phyloP scores from a whole-genome alignment of 2,329 filamentous ascomycete genomes.

The Paecilomyces niveus region DNA sequence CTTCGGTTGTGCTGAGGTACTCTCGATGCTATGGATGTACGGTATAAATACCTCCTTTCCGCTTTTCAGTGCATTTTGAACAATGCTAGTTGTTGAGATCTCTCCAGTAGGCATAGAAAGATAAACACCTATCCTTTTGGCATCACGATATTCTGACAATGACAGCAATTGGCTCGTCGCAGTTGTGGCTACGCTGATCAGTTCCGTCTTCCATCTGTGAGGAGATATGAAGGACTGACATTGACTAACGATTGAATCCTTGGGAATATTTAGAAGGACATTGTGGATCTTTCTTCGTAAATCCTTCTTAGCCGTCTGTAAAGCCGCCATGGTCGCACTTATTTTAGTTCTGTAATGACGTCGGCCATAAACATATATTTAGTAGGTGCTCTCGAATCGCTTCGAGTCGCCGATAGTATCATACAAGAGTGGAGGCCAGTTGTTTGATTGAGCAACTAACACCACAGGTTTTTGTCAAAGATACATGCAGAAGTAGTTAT shows the following conservation, averaged over 20 bases:
- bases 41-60: conserved; percentile 90
- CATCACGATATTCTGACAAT: conserved; percentile 67
- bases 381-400: neutral
- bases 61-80: conserved; percentile 66
- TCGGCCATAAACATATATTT: neutral
- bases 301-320: conserved; percentile 67
- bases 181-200: conserved; percentile 48
- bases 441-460: neutral
- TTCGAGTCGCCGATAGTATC: neutral
- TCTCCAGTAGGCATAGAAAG: conserved; percentile 88
- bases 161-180: conserved; percentile 59
- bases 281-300: conserved; percentile 64
- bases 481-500: neutral
- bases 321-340: conserved; percentile 44
- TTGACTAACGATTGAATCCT: conserved; percentile 59
- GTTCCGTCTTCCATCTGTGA: conserved; percentile 6
- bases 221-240: conserved; percentile 48
- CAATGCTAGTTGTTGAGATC: conserved; percentile 74
- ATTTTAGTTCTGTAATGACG: neutral
- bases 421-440: neutral
- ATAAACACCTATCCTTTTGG: conserved; percentile 74
- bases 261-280: conserved; percentile 53
- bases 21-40: conserved; percentile 63
- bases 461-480: neutral
- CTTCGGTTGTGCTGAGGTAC: conserved; percentile 36